Evolutionary conservation across 768 basidiomycete genomes (phyloP).

Genomic region (Mycena haematopus): DNA sequence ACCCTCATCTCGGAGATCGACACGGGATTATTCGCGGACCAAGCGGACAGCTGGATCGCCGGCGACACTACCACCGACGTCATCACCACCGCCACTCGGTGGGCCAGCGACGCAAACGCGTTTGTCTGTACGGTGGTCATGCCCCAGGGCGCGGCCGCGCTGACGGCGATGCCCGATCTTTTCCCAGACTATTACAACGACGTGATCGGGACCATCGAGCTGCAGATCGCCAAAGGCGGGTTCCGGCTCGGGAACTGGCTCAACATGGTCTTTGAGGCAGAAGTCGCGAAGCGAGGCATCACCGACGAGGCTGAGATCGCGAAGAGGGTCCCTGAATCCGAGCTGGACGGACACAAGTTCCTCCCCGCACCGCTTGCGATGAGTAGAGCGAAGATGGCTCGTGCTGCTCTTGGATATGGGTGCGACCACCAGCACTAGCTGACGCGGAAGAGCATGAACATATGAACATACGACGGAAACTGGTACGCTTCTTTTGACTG

Average conservation of each 20-base stretch:
- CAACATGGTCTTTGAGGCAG: constrained; percentile 31
- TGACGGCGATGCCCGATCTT: constrained; percentile 27
- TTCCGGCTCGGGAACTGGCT: constrained; percentile 43
- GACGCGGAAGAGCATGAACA: too few relatives aligned
- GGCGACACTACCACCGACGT: constrained; percentile 27
- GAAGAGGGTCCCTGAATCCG: constrained; percentile 1
- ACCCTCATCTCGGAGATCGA: constrained; percentile 36
- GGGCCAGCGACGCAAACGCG: constrained; percentile 39
- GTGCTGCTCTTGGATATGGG: constrained; percentile 12
- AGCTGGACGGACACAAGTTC: constrained; percentile 13
- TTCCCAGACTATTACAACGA: constrained; percentile 27
- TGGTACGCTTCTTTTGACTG: neutral
- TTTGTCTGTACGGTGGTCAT: constrained; percentile 40
- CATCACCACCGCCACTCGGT: constrained; percentile 35
- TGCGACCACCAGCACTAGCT: constrained; percentile 14
- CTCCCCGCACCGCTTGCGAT: constrained; percentile 4
- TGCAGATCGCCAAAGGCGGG: constrained; percentile 40
- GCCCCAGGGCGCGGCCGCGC: constrained; percentile 32
- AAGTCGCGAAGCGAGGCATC: neutral
- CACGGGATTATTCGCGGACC: constrained; percentile 17
- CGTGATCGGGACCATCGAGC: constrained; percentile 32
- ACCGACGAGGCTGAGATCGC: neutral
- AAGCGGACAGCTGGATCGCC: constrained; percentile 23
- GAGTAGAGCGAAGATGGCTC: constrained; percentile 15
- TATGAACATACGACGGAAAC: too few relatives aligned